Conservation (phyloP, 73 alveolate species). For the Symbiodinium pilosum region DNA sequence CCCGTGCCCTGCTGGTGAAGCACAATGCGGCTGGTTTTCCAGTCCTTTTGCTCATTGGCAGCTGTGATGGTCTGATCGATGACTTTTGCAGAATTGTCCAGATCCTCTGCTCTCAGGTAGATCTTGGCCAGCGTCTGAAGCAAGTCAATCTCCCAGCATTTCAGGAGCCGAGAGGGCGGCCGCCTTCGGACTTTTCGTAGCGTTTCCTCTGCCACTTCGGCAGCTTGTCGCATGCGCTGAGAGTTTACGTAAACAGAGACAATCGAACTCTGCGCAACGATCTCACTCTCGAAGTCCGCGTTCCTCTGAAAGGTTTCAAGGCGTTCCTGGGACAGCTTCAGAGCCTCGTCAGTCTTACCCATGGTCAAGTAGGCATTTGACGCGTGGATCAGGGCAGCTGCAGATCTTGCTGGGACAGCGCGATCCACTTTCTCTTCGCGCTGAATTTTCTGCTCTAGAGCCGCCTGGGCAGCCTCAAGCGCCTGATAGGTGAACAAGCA, state of each 20-base stretch:
- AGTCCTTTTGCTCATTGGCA: constrained; percentile 67
- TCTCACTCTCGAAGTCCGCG: constrained; percentile 65
- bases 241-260: constrained; percentile 29
- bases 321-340: constrained; percentile 74
- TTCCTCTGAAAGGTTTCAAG: constrained; percentile 38
- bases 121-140: constrained; percentile 73
- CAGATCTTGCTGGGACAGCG: neutral
- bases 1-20: neutral
- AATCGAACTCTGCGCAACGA: constrained; percentile 23
- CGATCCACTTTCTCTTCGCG: neutral
- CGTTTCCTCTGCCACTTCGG: constrained; percentile 80
- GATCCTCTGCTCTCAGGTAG: constrained; percentile 68
- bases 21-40: neutral
- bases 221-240: constrained; percentile 36
- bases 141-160: constrained; percentile 70
- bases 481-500: neutral
- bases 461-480: constrained; percentile 77
- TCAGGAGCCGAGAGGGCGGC: constrained; percentile 54
- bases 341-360: constrained; percentile 67
- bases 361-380: constrained; percentile 61
- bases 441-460: constrained; percentile 32
- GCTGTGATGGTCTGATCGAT: constrained; percentile 29
- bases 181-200: constrained; percentile 61
- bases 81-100: constrained; percentile 27
- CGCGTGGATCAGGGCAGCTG: constrained; percentile 83